phyloP scores from a whole-genome alignment of 805 yeast species.

The Suhomyces canberraensis region DNA sequence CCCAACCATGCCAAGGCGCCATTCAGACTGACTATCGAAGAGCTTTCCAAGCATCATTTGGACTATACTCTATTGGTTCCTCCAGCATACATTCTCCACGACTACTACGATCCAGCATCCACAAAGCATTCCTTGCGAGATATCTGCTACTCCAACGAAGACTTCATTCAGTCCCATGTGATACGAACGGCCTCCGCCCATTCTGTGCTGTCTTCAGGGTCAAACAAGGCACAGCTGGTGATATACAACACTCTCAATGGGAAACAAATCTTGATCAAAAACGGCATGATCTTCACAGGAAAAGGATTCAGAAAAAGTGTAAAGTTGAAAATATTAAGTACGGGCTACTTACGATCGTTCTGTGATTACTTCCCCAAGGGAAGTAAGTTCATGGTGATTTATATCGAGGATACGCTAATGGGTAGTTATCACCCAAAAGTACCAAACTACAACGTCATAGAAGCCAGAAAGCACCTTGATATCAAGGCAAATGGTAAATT shows the following conservation, averaged over 20 bases:
- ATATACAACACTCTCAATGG: slow-evolving; percentile 54
- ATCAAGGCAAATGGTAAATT: background rate
- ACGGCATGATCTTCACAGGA: slow-evolving; percentile 52
- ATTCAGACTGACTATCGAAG: slow-evolving; percentile 44
- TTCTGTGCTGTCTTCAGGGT: slow-evolving; percentile 15
- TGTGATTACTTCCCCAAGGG: slow-evolving; percentile 60
- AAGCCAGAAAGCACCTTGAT: background rate
- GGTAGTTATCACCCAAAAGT: slow-evolving; percentile 29
- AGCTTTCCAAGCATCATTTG: slow-evolving; percentile 41
- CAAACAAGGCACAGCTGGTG: slow-evolving; percentile 35
- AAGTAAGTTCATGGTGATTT: slow-evolving; percentile 51
- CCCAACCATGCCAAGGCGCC: slow-evolving; percentile 44
- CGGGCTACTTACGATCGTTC: slow-evolving; percentile 45
- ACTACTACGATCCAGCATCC: slow-evolving; percentile 26
- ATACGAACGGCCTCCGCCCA: slow-evolving; percentile 31
- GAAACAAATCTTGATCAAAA: slow-evolving; percentile 53
- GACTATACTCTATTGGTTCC: slow-evolving; percentile 67
- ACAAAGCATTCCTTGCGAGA: slow-evolving; percentile 41
- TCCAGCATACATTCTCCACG: slow-evolving; percentile 44
- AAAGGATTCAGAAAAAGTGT: slow-evolving; percentile 54
- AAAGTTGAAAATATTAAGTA: slow-evolving; percentile 40
- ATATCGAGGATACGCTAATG: slow-evolving; percentile 53
- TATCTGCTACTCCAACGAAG: slow-evolving; percentile 50
- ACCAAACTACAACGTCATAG: background rate
- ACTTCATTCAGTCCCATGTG: slow-evolving; percentile 63